phyloP scores from a whole-genome alignment of 495 filamentous ascomycete species.

The Aspergillus carlsbadensis region DNA sequence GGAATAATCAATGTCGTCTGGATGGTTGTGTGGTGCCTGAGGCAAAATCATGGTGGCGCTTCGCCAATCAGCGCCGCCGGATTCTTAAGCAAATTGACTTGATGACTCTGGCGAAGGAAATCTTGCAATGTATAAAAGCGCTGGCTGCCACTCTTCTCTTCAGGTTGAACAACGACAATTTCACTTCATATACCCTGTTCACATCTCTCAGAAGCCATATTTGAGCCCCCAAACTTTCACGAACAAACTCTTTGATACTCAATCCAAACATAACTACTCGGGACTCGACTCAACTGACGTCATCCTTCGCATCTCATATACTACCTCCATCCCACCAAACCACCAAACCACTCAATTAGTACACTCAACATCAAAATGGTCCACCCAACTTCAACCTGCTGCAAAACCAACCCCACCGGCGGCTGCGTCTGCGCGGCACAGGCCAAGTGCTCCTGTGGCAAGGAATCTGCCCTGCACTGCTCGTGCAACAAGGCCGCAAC shows the following conservation, averaged over 20 bases:
- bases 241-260: too few relatives aligned
- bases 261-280: too few relatives aligned
- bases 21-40: neutral
- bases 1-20: neutral
- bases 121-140: constrained; percentile 31
- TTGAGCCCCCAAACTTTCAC: too few relatives aligned
- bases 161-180: neutral
- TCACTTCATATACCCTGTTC: neutral
- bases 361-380: constrained; percentile 53
- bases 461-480: constrained; percentile 82
- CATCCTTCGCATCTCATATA: constrained; percentile 12
- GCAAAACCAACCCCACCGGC: constrained; percentile 52
- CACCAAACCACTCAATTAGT: neutral
- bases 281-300: neutral
- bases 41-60: too few relatives aligned
- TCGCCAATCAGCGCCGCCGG: constrained; percentile 25
- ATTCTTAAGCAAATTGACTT: constrained; percentile 30
- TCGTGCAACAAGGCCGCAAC: constrained; percentile 71
- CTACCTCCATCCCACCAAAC: neutral
- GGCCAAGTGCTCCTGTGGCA: constrained; percentile 82
- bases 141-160: constrained; percentile 7
- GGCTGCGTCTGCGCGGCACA: constrained; percentile 61
- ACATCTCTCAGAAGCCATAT: neutral
- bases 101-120: constrained; percentile 7
- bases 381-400: constrained; percentile 60